Evolutionary conservation across 768 basidiomycete species (phyloP).

Genomic region (Tephrocybe sp.): DNA sequence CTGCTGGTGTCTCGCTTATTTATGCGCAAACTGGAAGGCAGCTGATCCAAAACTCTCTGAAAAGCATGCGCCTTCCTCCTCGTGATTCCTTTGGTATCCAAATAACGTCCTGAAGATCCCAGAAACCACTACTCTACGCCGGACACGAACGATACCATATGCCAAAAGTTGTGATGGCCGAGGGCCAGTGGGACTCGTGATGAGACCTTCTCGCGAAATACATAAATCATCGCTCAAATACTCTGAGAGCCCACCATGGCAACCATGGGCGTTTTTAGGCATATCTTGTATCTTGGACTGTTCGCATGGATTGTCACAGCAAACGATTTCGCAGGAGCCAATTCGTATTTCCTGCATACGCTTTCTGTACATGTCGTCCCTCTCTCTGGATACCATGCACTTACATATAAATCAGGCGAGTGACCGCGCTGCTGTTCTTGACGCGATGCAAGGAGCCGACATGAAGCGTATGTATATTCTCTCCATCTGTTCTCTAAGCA

Average conservation of each 20-base stretch:
- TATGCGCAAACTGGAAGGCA: too few species aligned
- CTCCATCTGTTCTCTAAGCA: too few species aligned
- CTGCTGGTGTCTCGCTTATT: too few species aligned
- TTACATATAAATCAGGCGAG: background rate
- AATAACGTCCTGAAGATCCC: too few species aligned
- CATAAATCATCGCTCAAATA: too few species aligned
- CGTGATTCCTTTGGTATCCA: too few species aligned
- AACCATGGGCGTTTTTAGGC: constrained; percentile 2
- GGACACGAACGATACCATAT: background rate
- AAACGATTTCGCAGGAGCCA: constrained; percentile 28
- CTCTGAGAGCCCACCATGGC: background rate
- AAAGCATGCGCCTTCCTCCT: too few species aligned
- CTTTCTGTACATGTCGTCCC: constrained; percentile 16
- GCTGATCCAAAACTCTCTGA: too few species aligned
- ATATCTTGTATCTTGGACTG: constrained; percentile 10
- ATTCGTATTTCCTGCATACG: constrained; percentile 24
- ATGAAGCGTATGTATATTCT: constrained; percentile 9
- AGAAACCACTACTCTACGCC: too few species aligned
- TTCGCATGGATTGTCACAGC: constrained; percentile 15
- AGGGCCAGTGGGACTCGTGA: background rate
- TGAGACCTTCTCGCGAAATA: background rate
- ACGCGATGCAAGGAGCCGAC: constrained; percentile 14
- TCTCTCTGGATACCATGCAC: background rate
- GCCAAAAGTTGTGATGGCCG: background rate
- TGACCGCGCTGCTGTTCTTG: constrained; percentile 12